Conservation (phyloP, 1,139 yeast genomes). For the Geotrichum citri-aurantii region DNA sequence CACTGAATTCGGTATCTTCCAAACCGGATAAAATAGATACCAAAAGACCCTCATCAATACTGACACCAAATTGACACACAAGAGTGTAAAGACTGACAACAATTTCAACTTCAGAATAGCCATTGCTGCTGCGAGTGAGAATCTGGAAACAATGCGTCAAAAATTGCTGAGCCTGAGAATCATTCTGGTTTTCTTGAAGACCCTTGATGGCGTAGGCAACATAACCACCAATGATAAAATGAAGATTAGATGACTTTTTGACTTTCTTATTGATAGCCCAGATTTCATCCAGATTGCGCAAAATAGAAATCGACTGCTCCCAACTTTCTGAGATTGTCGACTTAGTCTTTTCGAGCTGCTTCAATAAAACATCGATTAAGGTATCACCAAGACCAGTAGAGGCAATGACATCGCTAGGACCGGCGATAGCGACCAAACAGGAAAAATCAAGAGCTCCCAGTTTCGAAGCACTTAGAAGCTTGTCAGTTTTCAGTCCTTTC, state of each 20-base stretch:
- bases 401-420: conserved; percentile 1
- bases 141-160: conserved; percentile 11
- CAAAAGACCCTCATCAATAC: conserved; percentile 7
- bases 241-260: background rate
- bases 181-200: background rate
- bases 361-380: conserved; percentile 2
- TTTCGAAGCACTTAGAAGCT: conserved; percentile 1
- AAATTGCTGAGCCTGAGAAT: background rate
- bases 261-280: conserved; percentile 1
- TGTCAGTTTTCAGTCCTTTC: background rate
- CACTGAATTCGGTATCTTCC: conserved; percentile 6
- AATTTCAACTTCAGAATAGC: conserved; percentile 4
- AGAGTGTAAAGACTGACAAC: conserved; percentile 9
- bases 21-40: conserved; percentile 1
- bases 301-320: conserved; percentile 2
- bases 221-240: conserved; percentile 10
- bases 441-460: conserved; percentile 12
- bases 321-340: background rate
- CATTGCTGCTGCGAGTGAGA: conserved; percentile 4
- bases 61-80: conserved; percentile 9
- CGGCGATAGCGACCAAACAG: conserved; percentile 1
- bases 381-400: conserved; percentile 2
- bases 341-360: conserved; percentile 6
- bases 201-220: conserved; percentile 3
- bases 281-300: conserved; percentile 10